Evolutionary conservation across 2,329 filamentous ascomycete genomes (phyloP), one percentile per base, ranked within the genome.

Genomic region (Exophiala sp.): DNA sequence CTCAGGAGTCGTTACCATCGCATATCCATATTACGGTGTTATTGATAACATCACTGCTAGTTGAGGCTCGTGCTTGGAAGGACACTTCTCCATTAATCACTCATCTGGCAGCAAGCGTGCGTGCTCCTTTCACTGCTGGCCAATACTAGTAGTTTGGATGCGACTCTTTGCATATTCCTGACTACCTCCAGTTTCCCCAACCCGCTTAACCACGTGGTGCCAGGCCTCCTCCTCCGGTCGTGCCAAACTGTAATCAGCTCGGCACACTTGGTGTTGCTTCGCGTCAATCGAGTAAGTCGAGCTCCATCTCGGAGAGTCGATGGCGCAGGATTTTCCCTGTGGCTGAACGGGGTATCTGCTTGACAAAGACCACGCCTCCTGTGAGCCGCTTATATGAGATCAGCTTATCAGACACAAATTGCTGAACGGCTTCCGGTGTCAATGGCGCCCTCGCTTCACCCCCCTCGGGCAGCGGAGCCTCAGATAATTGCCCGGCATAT

Each of bases 381-480:
- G 72, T 72, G 0, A 76, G 58, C 2, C 65, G 64, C 53, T 77
- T 77, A 63, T 75, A 77, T 45, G 68, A 70, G 6, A 72, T 71
- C 19, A 77, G 63, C 39, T 66, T 48, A 2, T 43, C 38, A 14
- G 52, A 43, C 9, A 59, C 35, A 37, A 55, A 57, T 14, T 47
- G 18, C 43, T 46, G 55, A n/a, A 76, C 66, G 16, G 73, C 68
- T 2, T 69, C 58, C 24, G 66, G 67, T 1, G 61, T 67, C 14
- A 72, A 47, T 19, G 37, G 54, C 13, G 48, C 41, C 1, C 48
- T 50, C 24, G 50, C 58, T 5, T 48, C 61, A 49, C 56, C 62
- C 14, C 14, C 58, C 58, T 11, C 59, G 27, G 13, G 14, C 4
- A 37, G 19, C 16, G 29, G 22, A 14, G n/a, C 13, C 24, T 23